Base-by-base conservation (phyloP, 306 rosid genomes). In the Quercus parvula region DNA sequence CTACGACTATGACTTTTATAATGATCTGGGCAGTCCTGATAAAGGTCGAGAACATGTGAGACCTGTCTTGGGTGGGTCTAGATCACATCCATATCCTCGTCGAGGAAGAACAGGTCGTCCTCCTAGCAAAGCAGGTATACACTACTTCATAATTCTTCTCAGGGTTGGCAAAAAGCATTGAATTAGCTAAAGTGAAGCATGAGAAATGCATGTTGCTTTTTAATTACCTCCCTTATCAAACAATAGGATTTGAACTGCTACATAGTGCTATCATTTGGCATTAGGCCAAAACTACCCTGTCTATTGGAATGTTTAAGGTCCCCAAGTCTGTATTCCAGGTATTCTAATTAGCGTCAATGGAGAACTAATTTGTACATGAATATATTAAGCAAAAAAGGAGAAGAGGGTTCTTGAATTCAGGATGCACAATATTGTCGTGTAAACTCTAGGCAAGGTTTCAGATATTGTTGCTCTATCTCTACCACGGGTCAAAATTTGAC, bases 71-170 rank as follows among this genome's bases (percentile, higher is more conserved):
- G 96, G 94, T 19, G 91, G 86, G 5, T 82, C 87, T 7, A 68
- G 25, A 54, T 81, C 28, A 10, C 83, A 73, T 85, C 96, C 96
- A 11, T 92, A 90, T 88, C 97, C 97, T 57, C 94, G 97, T 1
- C 81, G 92, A 77, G 64, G 72, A 78, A 91, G 90, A 86, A 92
- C 91, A 0, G 85, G 90, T 56, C 87, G 80, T 13, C 75, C 81
- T 71, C 86, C 17, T 20, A 70, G 81, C 74, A 8, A 67, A 58
- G 17, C 79, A 86, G 88, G 96, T 89, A 86, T 24, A 35, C 46
- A 64, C 54, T 49, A 49, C 17, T 49, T 49, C 54, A 49, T 49
- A 49, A 49, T 49, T 49, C 54, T 49, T 49, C 17, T 49, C 54
- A 49, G 17, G 14, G 46, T 41, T 2, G 46, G 46, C 3, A 41